Base-by-base conservation (phyloP, 169 alveolate genomes). In the Plasmodium fragile region DNA sequence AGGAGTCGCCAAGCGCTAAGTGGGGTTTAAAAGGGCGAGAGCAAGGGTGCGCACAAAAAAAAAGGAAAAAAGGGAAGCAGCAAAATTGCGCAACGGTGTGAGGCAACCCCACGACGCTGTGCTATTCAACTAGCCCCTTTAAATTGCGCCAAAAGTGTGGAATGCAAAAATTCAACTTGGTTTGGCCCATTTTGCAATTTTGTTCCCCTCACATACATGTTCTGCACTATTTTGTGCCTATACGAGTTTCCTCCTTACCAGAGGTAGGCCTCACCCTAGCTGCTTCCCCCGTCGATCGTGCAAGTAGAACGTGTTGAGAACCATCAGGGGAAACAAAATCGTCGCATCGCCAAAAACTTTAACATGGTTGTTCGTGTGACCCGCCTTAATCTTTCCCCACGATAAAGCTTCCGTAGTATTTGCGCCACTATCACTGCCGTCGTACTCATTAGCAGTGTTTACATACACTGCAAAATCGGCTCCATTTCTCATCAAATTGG, bases 341-440 rank as follows among this genome's bases (percentile, higher is more conserved):
- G 99, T 95, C 10, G 99, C 99, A 82, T 99, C 99, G 32, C 99
- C 98, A 92, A 97, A 98, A n/a, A 99, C 98, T 97, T 99, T 99
- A 52, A 99, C 99, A 55, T 99, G 99, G 82, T 96, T 92, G 22
- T 99, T 97, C 53, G 97, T 98, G 69, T 96, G 92, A 28, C 82
- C 93, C 11, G 98, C 94, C 93, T 98, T 98, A 79, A 99, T 98
- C 97, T 99, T 99, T 8, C 99, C 99, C 99, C 99, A 99, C 92
- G 99, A 97, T 52, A 98, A 98, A 34, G 99, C 99, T 95, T 99
- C 99, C 93, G 99, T 99, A 6, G 99, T 99, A 78, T 98, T 97
- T 18, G 99, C 99, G 11, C 99, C 99, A 45, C 99, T 97, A 96
- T 99, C 99, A 59, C 99, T 97, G 36, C 99, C 99, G 95, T 99